Base-by-base conservation (phyloP, 257 asterid genomes). In the Solanum chmielewskii region DNA sequence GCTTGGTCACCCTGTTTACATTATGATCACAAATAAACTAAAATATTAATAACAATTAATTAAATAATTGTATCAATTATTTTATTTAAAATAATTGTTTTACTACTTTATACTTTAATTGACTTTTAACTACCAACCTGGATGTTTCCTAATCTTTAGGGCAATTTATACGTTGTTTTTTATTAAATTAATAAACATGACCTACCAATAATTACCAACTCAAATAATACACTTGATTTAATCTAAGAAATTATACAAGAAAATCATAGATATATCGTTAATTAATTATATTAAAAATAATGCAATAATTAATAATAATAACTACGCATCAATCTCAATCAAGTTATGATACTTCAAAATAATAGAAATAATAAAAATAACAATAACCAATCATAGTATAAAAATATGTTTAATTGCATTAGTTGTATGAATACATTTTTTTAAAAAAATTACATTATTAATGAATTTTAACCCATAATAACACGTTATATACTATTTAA, bases 1-100 rank as follows among this genome's bases (percentile, higher is more conserved):
- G 98, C 98, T 92, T 94, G 98, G 89, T 93, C 98, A 29, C 96
- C 98, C 98, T 94, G 88, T 25, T 37, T 18, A 74, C 41, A 62
- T 39, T 59, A 59, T 59, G 66, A 14, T 33, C 9, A 45, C 21
- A n/a, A 20, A 39, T 6, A 74, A 37, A 74, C 11, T 20, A 73
- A 74, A 27, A 18, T 37, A 56, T 6, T 44, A 77, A 27, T 18
- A 35, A 35, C 64, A 11, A 44, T 56, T 25, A 3, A 39, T 81
- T 29, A 81, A 81, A 81, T 81, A 49, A 81, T 81, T 11, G 12
- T 81, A 18, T 31, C 69, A 80, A 47, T 47, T 29, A 81, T 56
- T 56, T 56, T 56, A 56, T 49, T 47, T 29, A 18, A 9, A 81
- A 37, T 29, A 29, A 80, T 25, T 47, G 85, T 29, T 29, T 29